Conservation (phyloP, 345 rosid species). For the Ceriops zippeliana region DNA sequence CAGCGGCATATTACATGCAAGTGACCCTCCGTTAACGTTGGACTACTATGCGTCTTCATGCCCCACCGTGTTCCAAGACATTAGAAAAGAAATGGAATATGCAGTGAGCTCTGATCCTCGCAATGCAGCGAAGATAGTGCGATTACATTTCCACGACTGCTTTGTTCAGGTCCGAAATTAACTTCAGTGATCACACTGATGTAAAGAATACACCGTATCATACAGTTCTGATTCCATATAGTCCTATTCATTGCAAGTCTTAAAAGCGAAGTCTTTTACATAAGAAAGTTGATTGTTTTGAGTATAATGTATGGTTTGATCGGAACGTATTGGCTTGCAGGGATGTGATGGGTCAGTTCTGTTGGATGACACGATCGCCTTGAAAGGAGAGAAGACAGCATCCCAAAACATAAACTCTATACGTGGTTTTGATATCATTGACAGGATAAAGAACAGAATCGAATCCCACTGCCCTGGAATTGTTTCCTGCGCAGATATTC, state of each 20-base stretch:
- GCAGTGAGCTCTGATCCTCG: conserved; percentile 76
- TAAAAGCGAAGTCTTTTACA: background rate
- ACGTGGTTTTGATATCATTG: conserved; percentile 58
- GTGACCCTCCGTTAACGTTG: conserved; percentile 48
- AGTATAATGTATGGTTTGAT: background rate
- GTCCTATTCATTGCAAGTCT: too few relatives aligned
- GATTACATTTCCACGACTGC: conserved; percentile 86
- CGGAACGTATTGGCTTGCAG: conserved; percentile 27
- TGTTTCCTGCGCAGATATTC: conserved; percentile 85
- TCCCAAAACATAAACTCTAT: conserved; percentile 52
- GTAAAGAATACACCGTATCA: too few relatives aligned
- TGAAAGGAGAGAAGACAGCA: conserved; percentile 76
- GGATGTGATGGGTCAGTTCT: conserved; percentile 89
- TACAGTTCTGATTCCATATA: too few relatives aligned
- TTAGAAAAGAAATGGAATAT: conserved; percentile 83
- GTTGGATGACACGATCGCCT: conserved; percentile 64
- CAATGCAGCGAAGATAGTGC: conserved; percentile 62
- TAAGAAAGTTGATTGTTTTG: background rate
- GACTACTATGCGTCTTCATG: conserved; percentile 68
- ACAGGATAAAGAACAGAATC: conserved; percentile 70
- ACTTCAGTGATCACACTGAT: too few relatives aligned
- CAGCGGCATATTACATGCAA: conserved; percentile 23
- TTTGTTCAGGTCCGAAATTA: conserved; percentile 61
- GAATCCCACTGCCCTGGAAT: conserved; percentile 91
- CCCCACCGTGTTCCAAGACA: conserved; percentile 55